Conservation (phyloP, 176 grass and related monocot species). For the Tillandsia fasciculata region DNA sequence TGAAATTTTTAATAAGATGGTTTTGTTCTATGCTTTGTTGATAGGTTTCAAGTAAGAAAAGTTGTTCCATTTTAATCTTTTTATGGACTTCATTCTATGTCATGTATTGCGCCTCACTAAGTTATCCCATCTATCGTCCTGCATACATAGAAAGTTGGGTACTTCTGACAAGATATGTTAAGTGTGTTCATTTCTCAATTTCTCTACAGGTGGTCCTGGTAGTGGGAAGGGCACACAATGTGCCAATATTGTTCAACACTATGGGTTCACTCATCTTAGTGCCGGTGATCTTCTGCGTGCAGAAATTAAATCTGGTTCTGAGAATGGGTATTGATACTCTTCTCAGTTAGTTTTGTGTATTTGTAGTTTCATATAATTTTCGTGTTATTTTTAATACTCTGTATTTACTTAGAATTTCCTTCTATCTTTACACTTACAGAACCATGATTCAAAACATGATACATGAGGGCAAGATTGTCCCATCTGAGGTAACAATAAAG, state of each 20-base stretch:
- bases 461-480: slow-evolving; percentile 91
- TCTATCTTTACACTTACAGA: slow-evolving; percentile 31
- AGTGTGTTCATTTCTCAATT: neutral
- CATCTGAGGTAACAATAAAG: slow-evolving; percentile 85
- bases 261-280: slow-evolving; percentile 51
- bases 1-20: neutral
- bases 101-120: too few species aligned
- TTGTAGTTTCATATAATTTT: neutral
- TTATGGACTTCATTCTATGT: neutral
- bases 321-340: slow-evolving; percentile 38
- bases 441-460: slow-evolving; percentile 98
- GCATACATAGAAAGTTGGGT: neutral
- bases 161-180: neutral
- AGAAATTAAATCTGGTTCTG: slow-evolving; percentile 53
- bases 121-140: too few species aligned
- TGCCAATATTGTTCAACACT: slow-evolving; percentile 42
- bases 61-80: neutral
- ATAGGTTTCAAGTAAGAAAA: slow-evolving; percentile 1
- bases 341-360: neutral
- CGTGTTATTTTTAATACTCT: slow-evolving; percentile 1
- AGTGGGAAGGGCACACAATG: slow-evolving; percentile 57
- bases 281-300: slow-evolving; percentile 43
- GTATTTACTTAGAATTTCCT: slow-evolving; percentile 5
- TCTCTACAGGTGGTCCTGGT: slow-evolving; percentile 39
- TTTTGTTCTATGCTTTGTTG: neutral